Percentiles rank a stretch among this genome's conserved stretches.
Conservation (phyloP, 768 basidiomycete species). For the Gautieria morchelliformis region DNA sequence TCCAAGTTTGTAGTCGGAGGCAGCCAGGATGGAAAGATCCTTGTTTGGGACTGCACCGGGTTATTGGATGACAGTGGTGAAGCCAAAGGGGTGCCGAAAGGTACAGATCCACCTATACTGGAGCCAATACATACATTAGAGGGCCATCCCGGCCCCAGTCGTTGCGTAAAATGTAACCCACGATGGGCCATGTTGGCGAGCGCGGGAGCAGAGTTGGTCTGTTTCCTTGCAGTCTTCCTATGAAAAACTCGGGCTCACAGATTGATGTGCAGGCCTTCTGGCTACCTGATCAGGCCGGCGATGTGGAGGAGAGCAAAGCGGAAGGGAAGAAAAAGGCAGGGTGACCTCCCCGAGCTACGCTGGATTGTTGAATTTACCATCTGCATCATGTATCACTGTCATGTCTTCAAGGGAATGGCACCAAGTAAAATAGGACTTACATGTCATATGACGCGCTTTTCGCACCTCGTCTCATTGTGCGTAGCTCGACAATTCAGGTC, state of each 20-base stretch:
- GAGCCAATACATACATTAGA: conserved; percentile 47
- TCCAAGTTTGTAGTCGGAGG: conserved; percentile 86
- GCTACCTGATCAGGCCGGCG: conserved; percentile 57
- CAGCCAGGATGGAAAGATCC: conserved; percentile 74
- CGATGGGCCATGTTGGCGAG: conserved; percentile 80
- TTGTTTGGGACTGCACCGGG: conserved; percentile 67
- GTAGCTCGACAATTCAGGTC: conserved; percentile 61
- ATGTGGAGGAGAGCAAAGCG: conserved; percentile 62
- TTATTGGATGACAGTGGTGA: conserved; percentile 24
- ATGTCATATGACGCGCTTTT: conserved; percentile 50
- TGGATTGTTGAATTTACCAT: neutral
- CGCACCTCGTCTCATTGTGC: conserved; percentile 76
- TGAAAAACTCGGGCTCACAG: conserved; percentile 6
- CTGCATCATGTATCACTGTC: neutral
- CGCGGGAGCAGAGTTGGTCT: conserved; percentile 76
- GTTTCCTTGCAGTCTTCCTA: conserved; percentile 31
- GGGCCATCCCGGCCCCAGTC: conserved; percentile 73
- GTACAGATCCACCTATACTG: conserved; percentile 39
- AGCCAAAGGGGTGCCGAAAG: conserved; percentile 10
- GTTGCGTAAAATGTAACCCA: conserved; percentile 89
- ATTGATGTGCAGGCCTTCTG: conserved; percentile 41
- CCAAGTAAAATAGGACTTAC: neutral
- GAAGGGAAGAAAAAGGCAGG: conserved; percentile 48
- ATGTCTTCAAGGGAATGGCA: neutral
- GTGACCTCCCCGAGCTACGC: neutral